These are phyloP conservation scores for Vinca minor DNA, from an alignment of 257 asterid species.

Conservation along the genomic window DNA sequence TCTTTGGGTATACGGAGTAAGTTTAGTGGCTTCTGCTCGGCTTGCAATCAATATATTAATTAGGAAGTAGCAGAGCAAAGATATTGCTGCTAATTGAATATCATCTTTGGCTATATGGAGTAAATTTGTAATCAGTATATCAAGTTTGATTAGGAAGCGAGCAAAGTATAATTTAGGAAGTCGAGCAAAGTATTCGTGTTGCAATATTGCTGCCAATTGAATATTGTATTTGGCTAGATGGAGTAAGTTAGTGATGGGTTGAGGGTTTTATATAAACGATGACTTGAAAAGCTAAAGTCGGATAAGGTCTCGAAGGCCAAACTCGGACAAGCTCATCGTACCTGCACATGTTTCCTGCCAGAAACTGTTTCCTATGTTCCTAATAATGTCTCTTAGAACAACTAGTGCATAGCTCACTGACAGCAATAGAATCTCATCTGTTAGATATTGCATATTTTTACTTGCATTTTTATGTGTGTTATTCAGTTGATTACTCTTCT, in stretches of 20 bases:
- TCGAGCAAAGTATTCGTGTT: neutral
- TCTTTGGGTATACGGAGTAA: too few relatives aligned
- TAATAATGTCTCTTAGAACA: neutral
- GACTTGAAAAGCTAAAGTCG: too few relatives aligned
- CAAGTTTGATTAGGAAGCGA: neutral
- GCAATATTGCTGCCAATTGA: neutral
- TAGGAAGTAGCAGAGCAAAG: too few relatives aligned
- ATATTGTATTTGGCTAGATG: neutral
- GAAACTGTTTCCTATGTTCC: neutral
- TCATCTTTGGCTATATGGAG: too few relatives aligned
- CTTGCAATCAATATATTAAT: too few relatives aligned
- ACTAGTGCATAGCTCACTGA: neutral
- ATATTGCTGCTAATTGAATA: too few relatives aligned
- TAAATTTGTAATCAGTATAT: neutral
- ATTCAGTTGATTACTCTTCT: neutral
- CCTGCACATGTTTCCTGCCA: neutral
- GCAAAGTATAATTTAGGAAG: too few relatives aligned
- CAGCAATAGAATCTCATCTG: neutral
- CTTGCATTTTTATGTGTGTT: neutral
- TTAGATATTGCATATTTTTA: neutral
- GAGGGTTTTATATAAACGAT: neutral
- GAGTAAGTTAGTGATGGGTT: neutral
- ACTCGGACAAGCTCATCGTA: neutral
- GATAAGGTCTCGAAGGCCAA: neutral
- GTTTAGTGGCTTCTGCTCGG: too few relatives aligned